Base-by-base conservation (phyloP, 805 yeast genomes). In the Wickerhamiella lipophila region DNA sequence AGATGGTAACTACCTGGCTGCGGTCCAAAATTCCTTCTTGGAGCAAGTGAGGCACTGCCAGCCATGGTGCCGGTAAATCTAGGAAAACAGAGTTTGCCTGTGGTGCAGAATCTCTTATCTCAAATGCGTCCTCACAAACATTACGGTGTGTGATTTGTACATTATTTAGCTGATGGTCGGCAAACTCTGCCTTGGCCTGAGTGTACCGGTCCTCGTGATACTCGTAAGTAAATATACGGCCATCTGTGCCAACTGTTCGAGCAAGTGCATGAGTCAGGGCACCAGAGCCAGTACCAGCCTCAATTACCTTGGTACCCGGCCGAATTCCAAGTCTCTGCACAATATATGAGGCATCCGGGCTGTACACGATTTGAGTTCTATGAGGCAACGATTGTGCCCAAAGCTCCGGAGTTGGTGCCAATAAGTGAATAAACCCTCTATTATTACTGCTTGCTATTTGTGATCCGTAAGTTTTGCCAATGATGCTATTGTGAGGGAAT, bases 221-320 rank as follows among this genome's bases (percentile, higher is more conserved):
- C 64, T 92, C 99, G 64, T 75, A 92, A 6, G 95, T 81, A 68
- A 75, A 89, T 1, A 92, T 68, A 27, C 69, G 70, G 0, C 95
- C 95, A 1, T 58, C 59, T 1, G 53, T 52, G 1, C 76, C 77
- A 2, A 83, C 79, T 0, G 92, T 77, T 58, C 99, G 75, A 1
- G 94, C 82, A 63, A 92, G 77, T 0, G 95, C 81, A 66, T 92
- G 99, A 2, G 95, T 83, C 60, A 92, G 85, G 1, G 96, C 86
- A 0, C 94, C 99, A 6, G 95, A 83, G 0, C 98, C 99, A 0
- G 99, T 92, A 32, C 99, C 99, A 0, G 97, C 95, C 67, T 92
- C 99, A 42, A 92, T 81, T 11, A 92, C 94, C 51, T 77, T 68
- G 0, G 86, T 74, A 1, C 89, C 88, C 12, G 84, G 77, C 16